Evolutionary conservation across 139 green algal species (phyloP).

Genomic region (Haematococcus lacustris): DNA sequence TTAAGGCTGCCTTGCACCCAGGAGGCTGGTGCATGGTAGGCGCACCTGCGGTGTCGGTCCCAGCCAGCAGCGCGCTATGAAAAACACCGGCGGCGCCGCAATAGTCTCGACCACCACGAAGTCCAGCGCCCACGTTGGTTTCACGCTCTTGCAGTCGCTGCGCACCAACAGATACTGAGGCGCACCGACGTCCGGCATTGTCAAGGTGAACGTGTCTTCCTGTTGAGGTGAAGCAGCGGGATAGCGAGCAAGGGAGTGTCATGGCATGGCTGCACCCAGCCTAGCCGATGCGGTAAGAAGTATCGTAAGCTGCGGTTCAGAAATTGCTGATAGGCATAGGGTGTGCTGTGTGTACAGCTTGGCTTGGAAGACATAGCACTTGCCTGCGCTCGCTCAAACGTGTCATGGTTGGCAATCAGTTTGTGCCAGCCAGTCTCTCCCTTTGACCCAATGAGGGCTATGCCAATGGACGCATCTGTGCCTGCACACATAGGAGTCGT

Average conservation of each 20-base stretch:
- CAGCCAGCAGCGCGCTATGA: slow-evolving; percentile 1
- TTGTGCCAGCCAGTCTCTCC: slow-evolving; percentile 34
- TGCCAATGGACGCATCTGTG: slow-evolving; percentile 35
- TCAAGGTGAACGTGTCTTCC: neutral
- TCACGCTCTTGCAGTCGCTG: neutral
- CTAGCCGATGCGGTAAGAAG: too few species aligned
- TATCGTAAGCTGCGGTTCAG: too few species aligned
- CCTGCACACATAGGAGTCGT: too few species aligned
- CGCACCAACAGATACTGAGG: neutral
- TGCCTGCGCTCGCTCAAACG: slow-evolving; percentile 42
- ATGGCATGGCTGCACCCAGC: too few species aligned
- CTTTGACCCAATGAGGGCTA: slow-evolving; percentile 33
- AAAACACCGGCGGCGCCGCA: neutral
- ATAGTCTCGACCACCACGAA: neutral
- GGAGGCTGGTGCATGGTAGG: too few species aligned
- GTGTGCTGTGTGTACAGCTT: too few species aligned
- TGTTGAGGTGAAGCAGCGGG: too few species aligned
- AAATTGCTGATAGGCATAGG: too few species aligned
- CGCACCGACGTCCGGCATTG: neutral
- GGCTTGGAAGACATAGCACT: too few species aligned
- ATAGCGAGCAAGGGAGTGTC: too few species aligned
- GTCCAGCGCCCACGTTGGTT: neutral
- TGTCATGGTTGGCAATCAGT: slow-evolving; percentile 37
- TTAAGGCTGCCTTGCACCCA: too few species aligned
- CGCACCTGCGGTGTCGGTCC: neutral